phyloP scores from a whole-genome alignment of 202 grass and related monocot genomes.

The Carex sylvatica region DNA sequence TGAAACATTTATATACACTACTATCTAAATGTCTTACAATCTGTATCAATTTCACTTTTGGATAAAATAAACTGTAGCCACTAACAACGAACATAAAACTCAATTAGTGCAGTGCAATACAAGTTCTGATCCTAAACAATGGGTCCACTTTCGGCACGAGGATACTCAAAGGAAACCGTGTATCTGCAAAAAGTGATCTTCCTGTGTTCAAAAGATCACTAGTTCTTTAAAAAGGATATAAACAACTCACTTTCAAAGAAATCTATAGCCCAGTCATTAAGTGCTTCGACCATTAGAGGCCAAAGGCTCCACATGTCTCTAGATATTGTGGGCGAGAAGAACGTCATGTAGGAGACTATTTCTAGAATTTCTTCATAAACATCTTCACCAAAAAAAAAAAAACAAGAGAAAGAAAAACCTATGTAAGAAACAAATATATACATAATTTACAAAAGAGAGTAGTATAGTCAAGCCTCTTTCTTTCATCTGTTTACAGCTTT shows the following conservation, averaged over 20 bases:
- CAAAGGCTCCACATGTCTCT: slow-evolving; percentile 88
- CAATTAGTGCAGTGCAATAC: not conserved
- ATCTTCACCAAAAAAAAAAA: slow-evolving; percentile 36
- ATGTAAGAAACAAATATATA: slow-evolving; percentile 5
- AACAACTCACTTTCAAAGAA: slow-evolving; percentile 79
- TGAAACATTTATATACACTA: not conserved
- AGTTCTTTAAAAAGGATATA: slow-evolving; percentile 9
- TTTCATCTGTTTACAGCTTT: not conserved
- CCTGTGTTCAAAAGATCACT: not conserved
- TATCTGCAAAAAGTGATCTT: not conserved
- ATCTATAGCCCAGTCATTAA: slow-evolving; percentile 88
- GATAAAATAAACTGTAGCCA: not conserved
- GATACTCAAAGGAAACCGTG: not conserved
- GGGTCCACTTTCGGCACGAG: not conserved
- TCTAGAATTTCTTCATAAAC: slow-evolving; percentile 94
- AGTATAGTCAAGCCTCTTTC: not conserved
- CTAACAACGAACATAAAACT: not conserved
- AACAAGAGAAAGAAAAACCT: slow-evolving; percentile 19
- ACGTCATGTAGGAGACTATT: slow-evolving; percentile 88
- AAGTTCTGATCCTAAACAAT: not conserved
- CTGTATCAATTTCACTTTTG: not conserved
- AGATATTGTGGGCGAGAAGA: slow-evolving; percentile 88
- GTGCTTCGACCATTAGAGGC: slow-evolving; percentile 79
- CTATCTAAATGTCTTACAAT: not conserved
- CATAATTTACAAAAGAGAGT: slow-evolving; percentile 1